Evolutionary conservation across 1,284 basidiomycete species (phyloP).

Genomic region (Puccinia hordei): DNA sequence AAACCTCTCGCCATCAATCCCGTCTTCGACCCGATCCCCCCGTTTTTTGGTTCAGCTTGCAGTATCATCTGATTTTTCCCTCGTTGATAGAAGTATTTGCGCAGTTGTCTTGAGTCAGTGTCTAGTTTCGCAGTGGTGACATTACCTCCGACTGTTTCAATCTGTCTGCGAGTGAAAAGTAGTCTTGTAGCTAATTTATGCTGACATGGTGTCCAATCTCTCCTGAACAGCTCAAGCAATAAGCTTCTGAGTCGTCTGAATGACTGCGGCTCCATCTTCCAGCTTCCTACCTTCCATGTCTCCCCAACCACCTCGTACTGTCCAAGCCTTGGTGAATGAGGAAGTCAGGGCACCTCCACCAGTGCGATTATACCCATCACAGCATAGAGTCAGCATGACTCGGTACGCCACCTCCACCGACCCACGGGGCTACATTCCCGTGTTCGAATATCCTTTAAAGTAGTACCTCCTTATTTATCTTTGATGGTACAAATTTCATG

Average conservation of each 20-base stretch:
- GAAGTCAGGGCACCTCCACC: conserved; percentile 38
- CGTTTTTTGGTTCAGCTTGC: neutral
- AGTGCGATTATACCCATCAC: conserved; percentile 61
- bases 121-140: neutral
- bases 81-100: conserved; percentile 16
- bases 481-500: conserved; percentile 16
- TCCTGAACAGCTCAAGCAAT: neutral
- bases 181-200: neutral
- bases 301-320: conserved; percentile 41
- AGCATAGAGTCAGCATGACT: conserved; percentile 77
- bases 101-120: conserved; percentile 24
- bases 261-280: conserved; percentile 34
- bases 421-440: conserved; percentile 80
- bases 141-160: conserved; percentile 8
- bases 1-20: neutral
- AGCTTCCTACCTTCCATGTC: conserved; percentile 37
- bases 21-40: conserved; percentile 3
- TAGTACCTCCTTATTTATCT: conserved; percentile 3
- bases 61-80: neutral
- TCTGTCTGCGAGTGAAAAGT: neutral
- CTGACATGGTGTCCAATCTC: conserved; percentile 8
- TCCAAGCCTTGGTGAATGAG: conserved; percentile 45
- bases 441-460: conserved; percentile 81
- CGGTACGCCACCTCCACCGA: conserved; percentile 83
- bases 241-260: conserved; percentile 22